phyloP scores from a whole-genome alignment of 2,329 filamentous ascomycete genomes.

The Talaromyces piceae region DNA sequence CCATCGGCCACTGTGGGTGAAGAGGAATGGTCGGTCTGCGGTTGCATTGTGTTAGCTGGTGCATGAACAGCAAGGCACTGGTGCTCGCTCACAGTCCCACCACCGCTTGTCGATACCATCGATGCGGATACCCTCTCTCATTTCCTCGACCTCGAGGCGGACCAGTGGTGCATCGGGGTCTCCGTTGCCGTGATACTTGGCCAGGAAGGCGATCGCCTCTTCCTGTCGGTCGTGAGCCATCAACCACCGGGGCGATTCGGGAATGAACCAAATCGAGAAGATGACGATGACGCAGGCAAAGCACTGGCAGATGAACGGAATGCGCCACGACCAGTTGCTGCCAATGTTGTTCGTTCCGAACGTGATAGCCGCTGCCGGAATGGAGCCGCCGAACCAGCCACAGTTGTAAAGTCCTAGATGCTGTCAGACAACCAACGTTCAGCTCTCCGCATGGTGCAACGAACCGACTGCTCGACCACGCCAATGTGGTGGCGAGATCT shows the following conservation, averaged over 20 bases:
- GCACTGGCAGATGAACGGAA: constrained; percentile 61
- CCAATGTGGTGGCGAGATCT: constrained; percentile 45
- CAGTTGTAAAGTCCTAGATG: constrained; percentile 44
- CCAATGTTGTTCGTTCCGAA: constrained; percentile 41
- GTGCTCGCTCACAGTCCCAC: constrained; percentile 38
- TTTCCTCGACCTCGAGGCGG: constrained; percentile 36
- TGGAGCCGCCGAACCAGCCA: constrained; percentile 47
- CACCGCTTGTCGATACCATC: constrained; percentile 44
- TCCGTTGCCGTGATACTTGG: constrained; percentile 58
- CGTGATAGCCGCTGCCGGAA: constrained; percentile 45
- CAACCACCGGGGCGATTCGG: constrained; percentile 54
- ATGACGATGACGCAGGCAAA: constrained; percentile 52
- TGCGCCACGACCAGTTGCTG: constrained; percentile 50
- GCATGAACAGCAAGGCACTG: not conserved
- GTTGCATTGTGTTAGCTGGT: not conserved
- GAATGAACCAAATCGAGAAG: constrained; percentile 54
- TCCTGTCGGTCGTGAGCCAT: constrained; percentile 35
- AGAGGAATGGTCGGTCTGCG: constrained; percentile 40
- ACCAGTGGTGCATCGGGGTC: constrained; percentile 47
- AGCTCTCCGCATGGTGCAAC: constrained; percentile 15
- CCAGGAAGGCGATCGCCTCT: constrained; percentile 54
- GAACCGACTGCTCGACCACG: constrained; percentile 41
- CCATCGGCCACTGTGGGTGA: constrained; percentile 42
- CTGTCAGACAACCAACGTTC: not conserved
- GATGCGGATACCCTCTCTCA: constrained; percentile 34